Percentiles rank a stretch among this genome's conserved stretches.
These are phyloP conservation scores for Chlorella sp. DNA, from an alignment of 139 green algal species.

Conservation along the genomic window DNA sequence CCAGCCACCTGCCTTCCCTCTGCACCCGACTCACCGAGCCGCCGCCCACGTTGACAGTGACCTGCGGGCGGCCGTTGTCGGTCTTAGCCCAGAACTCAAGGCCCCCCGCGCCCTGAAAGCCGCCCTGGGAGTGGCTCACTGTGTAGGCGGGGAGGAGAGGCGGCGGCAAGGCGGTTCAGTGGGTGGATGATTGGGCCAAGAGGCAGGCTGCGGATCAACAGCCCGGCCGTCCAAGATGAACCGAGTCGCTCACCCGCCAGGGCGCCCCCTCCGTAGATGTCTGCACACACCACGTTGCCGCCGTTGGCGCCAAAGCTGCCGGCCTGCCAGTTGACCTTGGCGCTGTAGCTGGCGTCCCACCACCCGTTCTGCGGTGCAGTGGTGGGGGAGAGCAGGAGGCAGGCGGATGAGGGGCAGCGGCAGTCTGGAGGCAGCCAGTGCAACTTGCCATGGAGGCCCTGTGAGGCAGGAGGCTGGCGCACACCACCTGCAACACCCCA, in stretches of 20 bases:
- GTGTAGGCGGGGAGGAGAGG: background rate
- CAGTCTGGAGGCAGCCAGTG: too few relatives aligned
- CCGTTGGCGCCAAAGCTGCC: constrained; percentile 9
- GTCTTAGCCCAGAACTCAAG: constrained; percentile 17
- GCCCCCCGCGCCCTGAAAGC: background rate
- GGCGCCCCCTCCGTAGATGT: background rate
- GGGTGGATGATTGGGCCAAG: background rate
- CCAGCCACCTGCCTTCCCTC: background rate
- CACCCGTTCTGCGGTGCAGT: background rate
- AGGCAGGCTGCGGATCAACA: background rate
- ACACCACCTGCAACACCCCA: background rate
- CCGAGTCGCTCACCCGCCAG: background rate
- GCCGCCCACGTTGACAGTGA: background rate
- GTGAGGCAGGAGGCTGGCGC: background rate
- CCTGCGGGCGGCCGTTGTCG: background rate
- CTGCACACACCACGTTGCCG: constrained; percentile 2
- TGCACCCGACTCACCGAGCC: background rate
- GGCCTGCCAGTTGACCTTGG: constrained; percentile 2
- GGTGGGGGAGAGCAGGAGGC: background rate
- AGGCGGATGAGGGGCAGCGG: background rate
- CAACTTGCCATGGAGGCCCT: too few relatives aligned
- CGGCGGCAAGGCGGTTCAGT: background rate
- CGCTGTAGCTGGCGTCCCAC: constrained; percentile 6
- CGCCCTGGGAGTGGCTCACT: background rate
- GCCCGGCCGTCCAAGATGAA: background rate